Percentiles rank a stretch among this genome's conserved stretches.
Conservation (phyloP, 108 stramenopile genomes). For the Cyclostephanos tholiformis region DNA sequence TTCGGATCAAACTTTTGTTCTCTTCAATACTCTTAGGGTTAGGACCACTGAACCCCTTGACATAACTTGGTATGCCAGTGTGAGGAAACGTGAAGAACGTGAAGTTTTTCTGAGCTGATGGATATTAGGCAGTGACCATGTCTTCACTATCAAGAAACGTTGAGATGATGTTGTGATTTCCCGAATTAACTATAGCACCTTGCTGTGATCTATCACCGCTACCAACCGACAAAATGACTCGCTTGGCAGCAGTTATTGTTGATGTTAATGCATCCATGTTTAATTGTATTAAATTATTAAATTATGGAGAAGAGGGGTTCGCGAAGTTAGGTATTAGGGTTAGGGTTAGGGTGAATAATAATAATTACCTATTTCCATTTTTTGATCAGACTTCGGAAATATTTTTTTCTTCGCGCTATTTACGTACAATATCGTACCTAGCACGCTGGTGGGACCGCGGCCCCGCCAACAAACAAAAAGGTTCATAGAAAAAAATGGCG, state of each 20-base stretch:
- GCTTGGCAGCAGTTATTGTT: constrained; percentile 18
- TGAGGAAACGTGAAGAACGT: constrained; percentile 25
- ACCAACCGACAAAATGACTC: constrained; percentile 20
- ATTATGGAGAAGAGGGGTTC: no score
- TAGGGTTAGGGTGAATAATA: no score
- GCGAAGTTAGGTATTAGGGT: no score
- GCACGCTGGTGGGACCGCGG: no score
- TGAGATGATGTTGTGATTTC: constrained; percentile 20
- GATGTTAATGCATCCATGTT: constrained; percentile 14
- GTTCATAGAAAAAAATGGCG: no score
- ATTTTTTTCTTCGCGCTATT: no score
- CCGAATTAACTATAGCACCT: constrained; percentile 16
- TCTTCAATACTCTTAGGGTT: constrained; percentile 15
- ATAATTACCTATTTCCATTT: no score
- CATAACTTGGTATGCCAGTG: constrained; percentile 18
- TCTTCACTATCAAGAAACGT: constrained; percentile 21
- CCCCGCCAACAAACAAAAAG: no score
- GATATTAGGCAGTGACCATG: constrained; percentile 19
- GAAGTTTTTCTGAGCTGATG: constrained; percentile 11
- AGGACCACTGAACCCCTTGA: constrained; percentile 6
- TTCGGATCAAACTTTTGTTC: constrained; percentile 10
- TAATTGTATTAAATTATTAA: neutral
- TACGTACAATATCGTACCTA: no score
- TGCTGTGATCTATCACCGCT: constrained; percentile 23
- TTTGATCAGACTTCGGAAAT: no score